A percentile compares a stretch with the other conserved stretches of the same genome.
phyloP scores from a whole-genome alignment of 345 rosid genomes.

The Alliaria petiolata region DNA sequence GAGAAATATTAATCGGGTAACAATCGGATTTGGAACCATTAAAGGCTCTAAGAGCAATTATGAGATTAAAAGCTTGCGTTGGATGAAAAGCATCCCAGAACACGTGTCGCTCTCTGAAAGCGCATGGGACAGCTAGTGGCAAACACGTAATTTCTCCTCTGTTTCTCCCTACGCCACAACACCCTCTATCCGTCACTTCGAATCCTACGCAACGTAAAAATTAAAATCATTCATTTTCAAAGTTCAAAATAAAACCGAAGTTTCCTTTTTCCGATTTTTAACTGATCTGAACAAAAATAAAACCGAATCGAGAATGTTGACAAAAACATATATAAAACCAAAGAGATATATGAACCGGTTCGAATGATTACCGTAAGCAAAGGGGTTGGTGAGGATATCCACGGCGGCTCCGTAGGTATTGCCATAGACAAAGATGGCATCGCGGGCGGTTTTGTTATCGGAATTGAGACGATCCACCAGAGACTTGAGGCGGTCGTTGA shows the following conservation, averaged over 20 bases:
- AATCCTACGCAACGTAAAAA: constrained; percentile 32
- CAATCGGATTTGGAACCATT: constrained; percentile 48
- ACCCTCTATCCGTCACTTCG: constrained; percentile 47
- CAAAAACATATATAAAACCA: no score
- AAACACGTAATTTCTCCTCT: constrained; percentile 62
- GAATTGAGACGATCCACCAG: constrained; percentile 46
- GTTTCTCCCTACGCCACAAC: constrained; percentile 71
- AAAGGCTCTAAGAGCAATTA: constrained; percentile 46
- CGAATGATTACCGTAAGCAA: not conserved
- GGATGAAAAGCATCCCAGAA: constrained; percentile 81
- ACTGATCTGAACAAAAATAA: not conserved
- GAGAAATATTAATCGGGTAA: constrained; percentile 55
- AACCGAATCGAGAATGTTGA: no score
- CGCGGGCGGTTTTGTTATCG: constrained; percentile 20
- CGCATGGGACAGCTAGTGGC: constrained; percentile 53
- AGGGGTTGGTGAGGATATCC: constrained; percentile 40
- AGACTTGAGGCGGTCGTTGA: constrained; percentile 43
- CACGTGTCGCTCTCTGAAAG: constrained; percentile 44
- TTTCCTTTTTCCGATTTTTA: no score
- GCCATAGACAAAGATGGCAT: constrained; percentile 45
- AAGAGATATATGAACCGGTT: no score
- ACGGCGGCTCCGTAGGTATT: constrained; percentile 44
- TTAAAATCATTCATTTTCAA: not conserved
- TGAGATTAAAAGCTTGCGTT: constrained; percentile 55
- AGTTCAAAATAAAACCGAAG: no score